These are phyloP conservation scores for Angomonas desouzai DNA, from an alignment of 208 protist species.

Conservation along the genomic window DNA sequence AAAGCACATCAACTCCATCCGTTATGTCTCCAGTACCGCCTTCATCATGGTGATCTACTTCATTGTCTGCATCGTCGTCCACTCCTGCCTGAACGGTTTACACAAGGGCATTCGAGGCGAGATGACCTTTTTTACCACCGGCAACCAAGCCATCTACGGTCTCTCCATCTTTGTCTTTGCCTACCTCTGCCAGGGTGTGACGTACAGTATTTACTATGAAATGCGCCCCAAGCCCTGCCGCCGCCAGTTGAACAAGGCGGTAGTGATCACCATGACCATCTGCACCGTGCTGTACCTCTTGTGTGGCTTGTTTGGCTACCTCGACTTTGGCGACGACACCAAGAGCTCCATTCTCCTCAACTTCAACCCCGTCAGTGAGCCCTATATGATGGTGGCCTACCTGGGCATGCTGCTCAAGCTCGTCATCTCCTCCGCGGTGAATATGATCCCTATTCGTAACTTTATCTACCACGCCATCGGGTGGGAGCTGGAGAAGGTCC, in stretches of 20 bases:
- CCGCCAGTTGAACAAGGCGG: constrained; percentile 35
- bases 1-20: constrained; percentile 51
- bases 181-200: constrained; percentile 23
- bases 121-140: constrained; percentile 35
- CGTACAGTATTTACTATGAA: constrained; percentile 51
- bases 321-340: constrained; percentile 56
- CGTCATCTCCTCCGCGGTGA: constrained; percentile 44
- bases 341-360: constrained; percentile 42
- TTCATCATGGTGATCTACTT: constrained; percentile 70
- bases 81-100: constrained; percentile 40
- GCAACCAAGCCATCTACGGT: constrained; percentile 43
- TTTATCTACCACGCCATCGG: constrained; percentile 45
- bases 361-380: constrained; percentile 50
- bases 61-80: constrained; percentile 46
- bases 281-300: constrained; percentile 70
- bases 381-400: constrained; percentile 69
- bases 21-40: constrained; percentile 66
- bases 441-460: constrained; percentile 57
- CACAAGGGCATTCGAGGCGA: constrained; percentile 29
- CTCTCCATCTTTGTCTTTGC: background rate
- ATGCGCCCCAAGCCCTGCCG: constrained; percentile 32
- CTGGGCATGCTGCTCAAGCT: constrained; percentile 64
- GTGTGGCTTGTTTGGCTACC: constrained; percentile 65
- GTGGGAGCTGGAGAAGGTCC: constrained; percentile 22
- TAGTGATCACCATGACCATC: constrained; percentile 41